Conservation (phyloP, 129 eudicot species). For the Chrysanthemum makinoi region DNA sequence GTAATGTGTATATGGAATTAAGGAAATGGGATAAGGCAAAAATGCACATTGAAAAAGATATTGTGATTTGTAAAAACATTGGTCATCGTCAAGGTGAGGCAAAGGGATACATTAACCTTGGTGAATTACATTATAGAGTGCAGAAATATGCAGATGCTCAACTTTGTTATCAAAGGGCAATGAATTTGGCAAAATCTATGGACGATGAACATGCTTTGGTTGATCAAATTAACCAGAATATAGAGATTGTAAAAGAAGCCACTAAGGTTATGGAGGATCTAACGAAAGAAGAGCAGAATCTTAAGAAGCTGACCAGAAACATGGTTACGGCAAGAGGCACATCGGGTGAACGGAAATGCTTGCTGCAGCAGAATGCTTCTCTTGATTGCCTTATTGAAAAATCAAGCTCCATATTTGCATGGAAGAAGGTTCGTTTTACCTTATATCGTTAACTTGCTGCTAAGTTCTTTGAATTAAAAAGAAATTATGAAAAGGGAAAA, state of each 20-base stretch:
- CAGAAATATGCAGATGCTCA: conserved; percentile 72
- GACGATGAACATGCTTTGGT: conserved; percentile 83
- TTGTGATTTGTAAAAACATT: conserved; percentile 61
- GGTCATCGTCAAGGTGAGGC: conserved; percentile 92
- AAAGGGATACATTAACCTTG: conserved; percentile 88
- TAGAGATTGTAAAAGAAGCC: conserved; percentile 56
- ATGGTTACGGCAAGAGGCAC: conserved; percentile 58
- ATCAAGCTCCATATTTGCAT: conserved; percentile 57
- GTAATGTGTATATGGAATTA: conserved; percentile 71
- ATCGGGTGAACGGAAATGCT: conserved; percentile 58
- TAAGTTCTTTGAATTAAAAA: not conserved
- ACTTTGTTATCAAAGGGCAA: conserved; percentile 72
- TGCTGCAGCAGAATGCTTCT: conserved; percentile 58
- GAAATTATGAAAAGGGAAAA: not conserved
- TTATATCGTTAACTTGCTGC: not conserved
- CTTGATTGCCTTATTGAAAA: conserved; percentile 74
- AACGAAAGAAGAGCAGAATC: conserved; percentile 70
- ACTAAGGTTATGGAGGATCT: conserved; percentile 63
- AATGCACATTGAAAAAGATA: conserved; percentile 74
- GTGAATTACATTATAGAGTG: conserved; percentile 67
- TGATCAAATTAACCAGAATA: conserved; percentile 56
- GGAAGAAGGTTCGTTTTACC: conserved; percentile 57
- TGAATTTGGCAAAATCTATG: conserved; percentile 74
- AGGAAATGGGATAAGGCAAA: conserved; percentile 78
- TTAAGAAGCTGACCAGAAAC: conserved; percentile 68